Evolutionary conservation across 805 yeast species (phyloP).

Genomic region (Candida awuae): DNA sequence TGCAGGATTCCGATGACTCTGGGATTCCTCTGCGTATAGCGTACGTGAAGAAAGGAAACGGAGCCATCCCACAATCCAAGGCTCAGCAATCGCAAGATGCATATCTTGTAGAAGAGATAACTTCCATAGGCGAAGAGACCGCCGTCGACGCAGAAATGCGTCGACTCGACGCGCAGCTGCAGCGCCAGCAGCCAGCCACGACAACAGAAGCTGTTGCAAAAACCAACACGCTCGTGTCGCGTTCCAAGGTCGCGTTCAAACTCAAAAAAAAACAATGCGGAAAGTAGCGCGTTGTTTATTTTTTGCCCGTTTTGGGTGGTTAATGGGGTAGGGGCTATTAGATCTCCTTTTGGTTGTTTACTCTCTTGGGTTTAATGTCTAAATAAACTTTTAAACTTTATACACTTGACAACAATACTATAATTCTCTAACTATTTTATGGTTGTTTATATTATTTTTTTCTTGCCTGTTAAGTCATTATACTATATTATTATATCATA

Average conservation of each 20-base stretch:
- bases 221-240: not conserved
- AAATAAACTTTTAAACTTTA: too few species aligned
- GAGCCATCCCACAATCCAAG: not conserved
- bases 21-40: not conserved
- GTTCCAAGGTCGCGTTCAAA: not conserved
- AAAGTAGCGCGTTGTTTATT: too few species aligned
- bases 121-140: not conserved
- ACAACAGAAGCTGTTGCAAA: not conserved
- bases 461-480: too few species aligned
- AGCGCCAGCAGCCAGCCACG: not conserved
- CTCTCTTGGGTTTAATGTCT: not conserved
- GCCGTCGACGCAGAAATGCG: not conserved
- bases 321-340: not conserved
- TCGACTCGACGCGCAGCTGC: not conserved
- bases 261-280: not conserved
- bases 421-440: too few species aligned
- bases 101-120: constrained; percentile 15
- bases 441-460: too few species aligned
- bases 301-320: not conserved
- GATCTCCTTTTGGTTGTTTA: not conserved
- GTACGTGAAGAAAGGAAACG: not conserved
- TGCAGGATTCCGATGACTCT: constrained; percentile 38
- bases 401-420: too few species aligned
- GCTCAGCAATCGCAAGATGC: constrained; percentile 27
- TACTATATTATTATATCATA: too few species aligned